Evolutionary conservation across 495 filamentous ascomycete species (phyloP), one percentile per base, ranked within the genome.

Genomic region (Penicillium longicatenatum): DNA sequence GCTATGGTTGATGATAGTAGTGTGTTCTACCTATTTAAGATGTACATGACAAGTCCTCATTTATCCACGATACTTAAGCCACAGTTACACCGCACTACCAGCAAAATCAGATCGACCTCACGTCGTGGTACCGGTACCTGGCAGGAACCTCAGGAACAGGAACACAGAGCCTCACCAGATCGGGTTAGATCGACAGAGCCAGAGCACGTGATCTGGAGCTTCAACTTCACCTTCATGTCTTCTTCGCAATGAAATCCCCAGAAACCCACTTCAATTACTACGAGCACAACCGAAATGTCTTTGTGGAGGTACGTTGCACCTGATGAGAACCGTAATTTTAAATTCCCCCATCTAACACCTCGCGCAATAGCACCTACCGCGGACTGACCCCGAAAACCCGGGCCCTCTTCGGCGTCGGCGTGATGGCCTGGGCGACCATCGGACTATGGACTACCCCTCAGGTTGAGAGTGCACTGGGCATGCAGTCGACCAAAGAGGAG

Each of bases 351-450:
- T 14, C n/a, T 31, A 45, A 54, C 22, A 45, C 20, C 39, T 16
- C 14, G n/a, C 11, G 16, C 30, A 2, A 24, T 62, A 86, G 83
- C 61, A 82, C 78, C 62, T 91, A 89, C 73, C 79, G 75, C 60
- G 73, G 68, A 55, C 82, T 90, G 48, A 59, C 78, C 30, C 82
- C 85, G 4, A 81, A 82, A 62, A 86, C 86, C 6, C 83, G 87
- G 45, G 72, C 86, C 50, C 64, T 86, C 26, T 75, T 90, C 67
- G 88, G 89, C 50, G 55, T 83, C 52, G 86, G 85, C 60, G 69
- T 88, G 37, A 85, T 91, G 68, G 82, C 78, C 29, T 91, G 86
- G 75, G 85, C 85, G 0, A 70, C 68, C n/a, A 68, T 85, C 33
- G 87, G 84, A 12, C 73, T 90, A 16, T 77, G 77, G 60, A 65